Conservation (phyloP, 2,329 filamentous ascomycete species). For the Fusarium multiceps region DNA sequence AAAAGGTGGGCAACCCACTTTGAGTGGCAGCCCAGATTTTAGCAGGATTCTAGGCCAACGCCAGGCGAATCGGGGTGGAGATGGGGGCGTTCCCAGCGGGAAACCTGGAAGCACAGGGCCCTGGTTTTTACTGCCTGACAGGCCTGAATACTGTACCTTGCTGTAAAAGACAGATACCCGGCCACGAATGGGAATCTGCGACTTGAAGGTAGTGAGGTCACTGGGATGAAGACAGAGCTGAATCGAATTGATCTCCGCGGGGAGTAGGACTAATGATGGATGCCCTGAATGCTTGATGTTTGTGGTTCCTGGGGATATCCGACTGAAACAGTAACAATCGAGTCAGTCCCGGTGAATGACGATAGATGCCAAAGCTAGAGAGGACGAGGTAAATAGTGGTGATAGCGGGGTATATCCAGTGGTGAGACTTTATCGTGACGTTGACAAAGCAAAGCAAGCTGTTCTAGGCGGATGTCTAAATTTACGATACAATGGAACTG, state of each 20-base stretch:
- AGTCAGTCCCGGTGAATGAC: slow-evolving; percentile 17
- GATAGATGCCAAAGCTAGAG: slow-evolving; percentile 12
- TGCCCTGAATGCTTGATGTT: slow-evolving; percentile 4
- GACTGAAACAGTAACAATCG: slow-evolving; percentile 1
- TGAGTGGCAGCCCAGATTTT: slow-evolving; percentile 39
- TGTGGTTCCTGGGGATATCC: not conserved
- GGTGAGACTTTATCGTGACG: slow-evolving; percentile 23
- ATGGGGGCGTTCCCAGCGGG: slow-evolving; percentile 35
- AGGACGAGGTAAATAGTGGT: slow-evolving; percentile 24
- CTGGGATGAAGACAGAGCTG: slow-evolving; percentile 12
- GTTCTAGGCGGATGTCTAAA: not conserved
- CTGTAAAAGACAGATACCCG: not conserved
- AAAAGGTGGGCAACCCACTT: slow-evolving; percentile 43
- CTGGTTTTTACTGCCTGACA: not conserved
- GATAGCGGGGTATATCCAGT: slow-evolving; percentile 30
- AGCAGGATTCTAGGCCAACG: slow-evolving; percentile 43
- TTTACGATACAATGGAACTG: not conserved
- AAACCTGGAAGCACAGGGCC: slow-evolving; percentile 37
- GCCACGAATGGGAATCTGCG: slow-evolving; percentile 6
- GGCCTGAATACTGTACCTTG: not conserved
- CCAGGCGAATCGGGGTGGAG: slow-evolving; percentile 37
- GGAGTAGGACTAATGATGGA: not conserved
- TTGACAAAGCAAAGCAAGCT: slow-evolving; percentile 9
- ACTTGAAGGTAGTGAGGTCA: slow-evolving; percentile 23
- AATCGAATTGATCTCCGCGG: not conserved